These are phyloP conservation scores for Cladorrhinum samala DNA, from an alignment of 495 filamentous ascomycete species.

Conservation along the genomic window DNA sequence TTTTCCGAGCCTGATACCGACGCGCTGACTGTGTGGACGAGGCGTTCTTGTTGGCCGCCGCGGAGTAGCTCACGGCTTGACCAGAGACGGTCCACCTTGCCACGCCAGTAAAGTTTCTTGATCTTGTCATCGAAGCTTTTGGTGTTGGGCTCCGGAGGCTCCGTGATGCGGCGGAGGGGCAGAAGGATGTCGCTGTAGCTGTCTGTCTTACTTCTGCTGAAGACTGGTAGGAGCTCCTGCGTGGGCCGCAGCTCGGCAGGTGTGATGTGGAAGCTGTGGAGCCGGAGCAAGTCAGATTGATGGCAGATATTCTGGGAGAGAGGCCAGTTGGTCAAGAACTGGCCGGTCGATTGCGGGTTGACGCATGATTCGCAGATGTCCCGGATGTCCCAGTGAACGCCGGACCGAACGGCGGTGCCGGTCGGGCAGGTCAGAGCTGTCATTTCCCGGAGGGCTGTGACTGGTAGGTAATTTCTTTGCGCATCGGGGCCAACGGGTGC, in stretches of 20 bases:
- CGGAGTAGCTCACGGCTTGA: slow-evolving; percentile 29
- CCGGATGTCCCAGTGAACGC: slow-evolving; percentile 45
- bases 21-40: slow-evolving; percentile 56
- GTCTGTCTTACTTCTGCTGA: slow-evolving; percentile 63
- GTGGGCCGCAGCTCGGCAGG: slow-evolving; percentile 56
- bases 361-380: slow-evolving; percentile 58
- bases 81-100: slow-evolving; percentile 29
- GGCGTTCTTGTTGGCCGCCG: slow-evolving; percentile 49
- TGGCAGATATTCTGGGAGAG: slow-evolving; percentile 64
- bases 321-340: slow-evolving; percentile 61
- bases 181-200: slow-evolving; percentile 70
- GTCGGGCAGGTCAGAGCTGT: slow-evolving; percentile 50
- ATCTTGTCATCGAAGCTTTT: slow-evolving; percentile 46
- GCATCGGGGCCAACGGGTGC: background rate
- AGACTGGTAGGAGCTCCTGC: slow-evolving; percentile 62
- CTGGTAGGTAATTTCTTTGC: slow-evolving; percentile 16
- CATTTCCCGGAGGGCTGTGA: slow-evolving; percentile 48
- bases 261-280: slow-evolving; percentile 66
- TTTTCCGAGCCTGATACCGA: slow-evolving; percentile 27
- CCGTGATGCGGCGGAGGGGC: slow-evolving; percentile 56
- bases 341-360: slow-evolving; percentile 59
- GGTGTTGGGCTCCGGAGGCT: background rate
- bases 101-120: slow-evolving; percentile 58
- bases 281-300: slow-evolving; percentile 67
- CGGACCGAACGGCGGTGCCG: slow-evolving; percentile 50